Evolutionary conservation across 257 asterid genomes (phyloP).

Genomic region (Solanum sejunctum): DNA sequence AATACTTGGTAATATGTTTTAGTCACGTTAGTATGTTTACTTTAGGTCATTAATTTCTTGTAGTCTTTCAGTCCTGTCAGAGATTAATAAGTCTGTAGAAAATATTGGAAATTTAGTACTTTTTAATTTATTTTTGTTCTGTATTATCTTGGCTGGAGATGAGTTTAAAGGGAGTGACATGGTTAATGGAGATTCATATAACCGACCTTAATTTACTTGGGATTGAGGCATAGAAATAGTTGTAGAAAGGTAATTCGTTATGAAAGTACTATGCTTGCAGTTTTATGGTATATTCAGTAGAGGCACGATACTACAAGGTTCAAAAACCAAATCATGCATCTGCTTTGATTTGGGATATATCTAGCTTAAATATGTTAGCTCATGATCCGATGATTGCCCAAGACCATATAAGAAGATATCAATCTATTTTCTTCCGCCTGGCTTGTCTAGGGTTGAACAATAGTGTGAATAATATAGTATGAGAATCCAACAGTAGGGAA

Average conservation of each 20-base stretch:
- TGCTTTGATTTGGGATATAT: not conserved
- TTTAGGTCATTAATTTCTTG: not conserved
- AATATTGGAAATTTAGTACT: not conserved
- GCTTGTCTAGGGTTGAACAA: not conserved
- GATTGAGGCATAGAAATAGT: not conserved
- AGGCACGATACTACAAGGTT: not conserved
- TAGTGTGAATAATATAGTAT: not conserved
- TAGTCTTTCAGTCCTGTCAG: not conserved
- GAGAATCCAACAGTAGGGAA: not conserved
- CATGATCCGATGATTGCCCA: not conserved
- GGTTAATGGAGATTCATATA: not conserved
- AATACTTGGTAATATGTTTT: not conserved
- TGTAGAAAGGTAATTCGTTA: not conserved
- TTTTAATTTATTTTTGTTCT: not conserved
- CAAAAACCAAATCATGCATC: not conserved
- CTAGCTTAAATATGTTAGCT: not conserved
- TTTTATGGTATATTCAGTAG: not conserved
- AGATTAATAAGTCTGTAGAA: not conserved
- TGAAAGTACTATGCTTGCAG: not conserved
- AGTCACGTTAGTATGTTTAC: not conserved
- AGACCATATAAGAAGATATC: not conserved
- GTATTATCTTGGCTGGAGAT: not conserved
- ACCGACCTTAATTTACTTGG: not conserved
- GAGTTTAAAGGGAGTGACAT: not conserved
- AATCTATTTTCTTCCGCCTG: not conserved